These are phyloP conservation scores for Dissophora ornata DNA, from an alignment of 192 early-diverging fungal species.

Conservation along the genomic window DNA sequence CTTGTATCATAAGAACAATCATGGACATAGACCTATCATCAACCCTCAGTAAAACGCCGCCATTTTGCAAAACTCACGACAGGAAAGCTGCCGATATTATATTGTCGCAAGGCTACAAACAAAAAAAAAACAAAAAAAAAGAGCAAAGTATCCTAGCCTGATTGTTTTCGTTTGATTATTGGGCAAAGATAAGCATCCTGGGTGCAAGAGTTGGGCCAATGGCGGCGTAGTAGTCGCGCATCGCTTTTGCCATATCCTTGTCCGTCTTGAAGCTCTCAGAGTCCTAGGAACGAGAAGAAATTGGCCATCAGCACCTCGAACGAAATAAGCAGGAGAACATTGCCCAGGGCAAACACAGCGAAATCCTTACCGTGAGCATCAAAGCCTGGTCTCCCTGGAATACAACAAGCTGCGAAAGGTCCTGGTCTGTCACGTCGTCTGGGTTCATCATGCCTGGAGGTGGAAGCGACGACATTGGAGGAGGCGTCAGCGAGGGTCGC, in stretches of 20 bases:
- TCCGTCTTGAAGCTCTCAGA: constrained; percentile 22
- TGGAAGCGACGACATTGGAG: constrained; percentile 15
- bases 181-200: constrained; percentile 42
- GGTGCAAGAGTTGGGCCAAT: constrained; percentile 33
- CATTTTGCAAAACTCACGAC: not conserved
- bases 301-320: too few species aligned
- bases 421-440: constrained; percentile 29
- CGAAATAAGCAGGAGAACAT: not conserved
- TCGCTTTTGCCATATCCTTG: constrained; percentile 21
- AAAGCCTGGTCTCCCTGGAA: constrained; percentile 33
- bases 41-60: not conserved
- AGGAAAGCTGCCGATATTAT: too few species aligned
- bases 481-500: constrained; percentile 40
- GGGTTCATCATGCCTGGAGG: constrained; percentile 54
- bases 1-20: not conserved
- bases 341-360: too few species aligned
- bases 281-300: constrained; percentile 10
- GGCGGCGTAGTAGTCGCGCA: constrained; percentile 49
- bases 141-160: too few species aligned
- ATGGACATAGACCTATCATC: too few species aligned
- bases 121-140: constrained; percentile 22
- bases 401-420: constrained; percentile 50
- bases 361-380: constrained; percentile 47
- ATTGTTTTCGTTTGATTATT: not conserved
- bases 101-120: too few species aligned